Percentiles rank a stretch among this genome's conserved stretches.
Evolutionary conservation across 208 protist species (phyloP).

Genomic region (Histomonas meleagridis): DNA sequence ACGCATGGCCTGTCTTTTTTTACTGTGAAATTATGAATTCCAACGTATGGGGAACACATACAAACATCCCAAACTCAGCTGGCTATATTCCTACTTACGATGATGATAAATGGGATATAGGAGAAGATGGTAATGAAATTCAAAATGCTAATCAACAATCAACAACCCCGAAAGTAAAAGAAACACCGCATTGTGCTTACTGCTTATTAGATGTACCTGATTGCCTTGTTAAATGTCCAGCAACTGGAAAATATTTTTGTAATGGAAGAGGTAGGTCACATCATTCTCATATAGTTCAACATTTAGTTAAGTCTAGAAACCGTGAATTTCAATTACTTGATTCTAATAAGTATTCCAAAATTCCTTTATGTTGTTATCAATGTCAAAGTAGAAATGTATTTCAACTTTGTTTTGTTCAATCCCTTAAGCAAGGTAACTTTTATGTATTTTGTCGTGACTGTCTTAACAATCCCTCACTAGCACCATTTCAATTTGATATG

Average conservation of each 20-base stretch:
- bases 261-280: constrained; percentile 57
- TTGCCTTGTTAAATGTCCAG: constrained; percentile 65
- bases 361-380: neutral
- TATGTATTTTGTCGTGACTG: constrained; percentile 21
- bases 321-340: neutral
- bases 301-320: constrained; percentile 41
- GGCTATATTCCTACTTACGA: no score
- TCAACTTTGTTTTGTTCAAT: constrained; percentile 10
- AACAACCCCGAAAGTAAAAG: no score
- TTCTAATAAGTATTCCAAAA: neutral
- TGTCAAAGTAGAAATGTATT: constrained; percentile 41
- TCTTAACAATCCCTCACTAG: neutral
- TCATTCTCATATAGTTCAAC: constrained; percentile 39
- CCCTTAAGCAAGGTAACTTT: neutral
- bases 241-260: constrained; percentile 74
- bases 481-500: constrained; percentile 63
- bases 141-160: no score
- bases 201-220: constrained; percentile 51
- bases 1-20: no score
- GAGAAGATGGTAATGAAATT: no score
- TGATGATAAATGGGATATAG: no score
- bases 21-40: no score
- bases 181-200: neutral
- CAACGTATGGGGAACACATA: no score
- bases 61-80: no score